Conservation (phyloP, 2,329 filamentous ascomycete species). For the Diaporthe helianthi region DNA sequence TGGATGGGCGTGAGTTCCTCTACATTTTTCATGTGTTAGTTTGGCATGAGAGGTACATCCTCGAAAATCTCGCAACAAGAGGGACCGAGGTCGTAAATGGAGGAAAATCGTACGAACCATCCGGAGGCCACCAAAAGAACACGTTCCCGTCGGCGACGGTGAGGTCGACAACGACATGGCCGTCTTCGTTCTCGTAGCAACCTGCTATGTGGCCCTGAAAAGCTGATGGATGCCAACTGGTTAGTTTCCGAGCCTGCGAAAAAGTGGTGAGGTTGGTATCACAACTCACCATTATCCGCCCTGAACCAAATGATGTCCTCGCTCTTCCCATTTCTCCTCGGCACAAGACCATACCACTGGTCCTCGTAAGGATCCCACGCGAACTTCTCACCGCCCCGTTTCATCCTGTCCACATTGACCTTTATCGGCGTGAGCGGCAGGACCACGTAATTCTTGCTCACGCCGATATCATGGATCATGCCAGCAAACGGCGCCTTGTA, state of each 20-base stretch:
- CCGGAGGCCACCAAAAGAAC: constrained; percentile 54
- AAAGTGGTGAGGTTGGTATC: neutral
- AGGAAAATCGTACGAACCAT: constrained; percentile 33
- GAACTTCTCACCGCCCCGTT: constrained; percentile 56
- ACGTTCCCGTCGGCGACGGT: constrained; percentile 52
- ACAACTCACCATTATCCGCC: constrained; percentile 55
- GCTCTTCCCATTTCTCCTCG: constrained; percentile 54
- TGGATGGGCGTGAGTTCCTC: constrained; percentile 34
- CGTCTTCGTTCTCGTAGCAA: constrained; percentile 55
- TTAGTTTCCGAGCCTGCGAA: neutral
- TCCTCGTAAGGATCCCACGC: constrained; percentile 61
- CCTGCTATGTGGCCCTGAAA: constrained; percentile 57
- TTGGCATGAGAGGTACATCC: too few species aligned
- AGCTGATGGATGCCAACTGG: constrained; percentile 40
- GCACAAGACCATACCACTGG: constrained; percentile 62
- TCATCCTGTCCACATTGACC: constrained; percentile 51
- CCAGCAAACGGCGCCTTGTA: constrained; percentile 58
- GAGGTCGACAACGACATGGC: constrained; percentile 53
- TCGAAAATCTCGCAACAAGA: too few species aligned
- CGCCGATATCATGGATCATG: constrained; percentile 60
- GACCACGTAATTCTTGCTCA: constrained; percentile 56
- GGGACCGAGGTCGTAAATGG: fast-evolving
- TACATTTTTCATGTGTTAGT: neutral
- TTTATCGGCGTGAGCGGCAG: constrained; percentile 57
- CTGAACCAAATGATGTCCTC: constrained; percentile 61